Conservation (phyloP, 495 filamentous ascomycete genomes). For the Penicillium malachiteum region DNA sequence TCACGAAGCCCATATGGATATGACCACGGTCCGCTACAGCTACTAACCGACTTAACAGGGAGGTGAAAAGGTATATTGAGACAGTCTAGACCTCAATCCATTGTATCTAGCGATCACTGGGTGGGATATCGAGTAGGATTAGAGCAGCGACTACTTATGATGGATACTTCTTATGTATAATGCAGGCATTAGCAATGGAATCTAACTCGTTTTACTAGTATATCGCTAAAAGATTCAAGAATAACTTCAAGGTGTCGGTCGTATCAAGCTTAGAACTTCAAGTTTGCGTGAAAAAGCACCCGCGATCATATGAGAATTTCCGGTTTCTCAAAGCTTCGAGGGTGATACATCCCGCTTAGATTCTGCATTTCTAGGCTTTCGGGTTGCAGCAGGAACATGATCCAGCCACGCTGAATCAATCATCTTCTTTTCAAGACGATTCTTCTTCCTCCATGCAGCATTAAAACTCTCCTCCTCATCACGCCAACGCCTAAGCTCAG, state of each 20-base stretch:
- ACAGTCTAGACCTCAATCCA: slow-evolving; percentile 29
- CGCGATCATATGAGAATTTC: too few relatives aligned
- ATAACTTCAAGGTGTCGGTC: too few relatives aligned
- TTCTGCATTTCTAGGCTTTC: slow-evolving; percentile 32
- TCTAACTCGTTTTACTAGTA: too few relatives aligned
- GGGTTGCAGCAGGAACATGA: slow-evolving; percentile 44
- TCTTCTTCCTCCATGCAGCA: slow-evolving; percentile 50
- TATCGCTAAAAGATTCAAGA: too few relatives aligned
- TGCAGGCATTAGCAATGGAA: too few relatives aligned
- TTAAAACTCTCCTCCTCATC: slow-evolving; percentile 60
- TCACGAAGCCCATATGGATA: slow-evolving; percentile 7
- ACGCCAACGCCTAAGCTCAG: slow-evolving; percentile 63
- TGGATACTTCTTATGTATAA: too few relatives aligned
- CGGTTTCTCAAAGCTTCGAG: neutral
- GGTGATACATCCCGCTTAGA: slow-evolving; percentile 12
- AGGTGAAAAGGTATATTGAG: slow-evolving; percentile 52
- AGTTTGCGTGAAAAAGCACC: too few relatives aligned
- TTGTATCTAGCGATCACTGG: too few relatives aligned
- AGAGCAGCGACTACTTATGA: too few relatives aligned
- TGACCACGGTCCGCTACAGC: neutral
- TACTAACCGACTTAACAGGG: slow-evolving; percentile 34
- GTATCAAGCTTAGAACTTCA: too few relatives aligned
- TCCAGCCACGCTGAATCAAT: slow-evolving; percentile 57
- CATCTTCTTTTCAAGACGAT: slow-evolving; percentile 54
- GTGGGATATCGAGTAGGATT: too few relatives aligned